Evolutionary conservation across 2,329 filamentous ascomycete species (phyloP), one percentile per base, ranked within the genome.

Genomic region (Penicillium griseofulvum): DNA sequence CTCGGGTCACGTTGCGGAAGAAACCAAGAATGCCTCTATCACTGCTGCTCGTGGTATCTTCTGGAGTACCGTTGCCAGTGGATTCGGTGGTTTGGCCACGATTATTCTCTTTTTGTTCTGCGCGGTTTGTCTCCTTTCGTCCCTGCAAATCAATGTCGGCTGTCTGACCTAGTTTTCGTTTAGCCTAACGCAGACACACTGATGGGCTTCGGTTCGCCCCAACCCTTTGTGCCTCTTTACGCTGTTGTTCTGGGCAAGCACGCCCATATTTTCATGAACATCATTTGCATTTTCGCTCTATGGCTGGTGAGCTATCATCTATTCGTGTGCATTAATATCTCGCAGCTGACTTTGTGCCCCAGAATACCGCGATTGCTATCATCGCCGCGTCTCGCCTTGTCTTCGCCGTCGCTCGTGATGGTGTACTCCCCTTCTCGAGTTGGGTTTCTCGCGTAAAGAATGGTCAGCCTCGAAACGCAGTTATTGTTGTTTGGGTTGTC

Each of bases 91-190:
- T 3, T 78, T 84, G 49, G 68, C 75, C 1, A 76, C 81, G 1
- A 81, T 86, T 8, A 82, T 85, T 44, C 69, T 85, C 2, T 85
- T 85, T 64, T 65, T 85, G 24, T 85, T 85, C 71, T 85, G 82
- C 55, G 76, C 79, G 37, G 52, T 63, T 19, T 34, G 63, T 60
- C 5, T 43, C 16, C 12, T 26, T 14, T n/a, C 1, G 17, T 33
- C 6, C 19, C 24, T 17, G 3, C 1, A 10, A 14, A 9, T 4
- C 4, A 19, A 8, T 19, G 22, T 33, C 19, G 10, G 16, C 14
- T 10, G 49, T 29, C 56, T 63, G 28, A 65, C 46, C 12, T 45
- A 6, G 24, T 38, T 19, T 5, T 9, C n/a, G 22, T 52, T 7
- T 61, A 82, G 73, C 83, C 83, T 4, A 74, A 81, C 57, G 70